Evolutionary conservation across 148 eudicot species (phyloP).

Genomic region (Chenopodium suecicum): DNA sequence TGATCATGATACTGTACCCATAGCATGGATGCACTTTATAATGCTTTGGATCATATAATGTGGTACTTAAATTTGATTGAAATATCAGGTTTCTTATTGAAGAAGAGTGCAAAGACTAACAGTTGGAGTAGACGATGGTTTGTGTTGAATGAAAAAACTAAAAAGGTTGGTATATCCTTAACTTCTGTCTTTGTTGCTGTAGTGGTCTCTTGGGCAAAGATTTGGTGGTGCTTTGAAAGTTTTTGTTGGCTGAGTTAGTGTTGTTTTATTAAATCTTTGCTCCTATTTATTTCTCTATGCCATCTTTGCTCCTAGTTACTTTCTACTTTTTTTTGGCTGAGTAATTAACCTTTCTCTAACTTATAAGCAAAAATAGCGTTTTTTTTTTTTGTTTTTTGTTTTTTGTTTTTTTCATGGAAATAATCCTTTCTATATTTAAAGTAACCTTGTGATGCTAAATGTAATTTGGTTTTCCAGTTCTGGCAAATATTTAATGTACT

Average conservation of each 20-base stretch:
- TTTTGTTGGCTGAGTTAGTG: background rate
- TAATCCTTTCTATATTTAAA: too few species aligned
- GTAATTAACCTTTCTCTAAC: too few species aligned
- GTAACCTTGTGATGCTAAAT: too few species aligned
- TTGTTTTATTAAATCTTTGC: background rate
- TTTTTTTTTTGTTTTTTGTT: too few species aligned
- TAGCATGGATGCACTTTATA: background rate
- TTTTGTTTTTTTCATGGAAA: too few species aligned
- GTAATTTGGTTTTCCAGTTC: too few species aligned
- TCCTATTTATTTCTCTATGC: background rate
- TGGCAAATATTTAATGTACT: background rate
- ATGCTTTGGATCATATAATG: background rate
- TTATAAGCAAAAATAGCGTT: too few species aligned
- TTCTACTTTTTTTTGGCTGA: background rate
- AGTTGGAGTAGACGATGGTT: constrained; percentile 97
- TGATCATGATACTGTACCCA: background rate
- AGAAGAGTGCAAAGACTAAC: constrained; percentile 90
- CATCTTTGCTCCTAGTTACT: background rate
- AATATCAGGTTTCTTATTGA: constrained; percentile 72
- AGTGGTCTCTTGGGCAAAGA: background rate
- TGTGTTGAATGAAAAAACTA: constrained; percentile 89
- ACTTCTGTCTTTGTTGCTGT: background rate
- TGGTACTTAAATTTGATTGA: background rate
- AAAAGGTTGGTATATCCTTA: constrained; percentile 63
- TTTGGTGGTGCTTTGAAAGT: background rate